Evolutionary conservation across 2,329 filamentous ascomycete species (phyloP), one percentile per base, ranked within the genome.

Genomic region (Lachnellula subtilissima): DNA sequence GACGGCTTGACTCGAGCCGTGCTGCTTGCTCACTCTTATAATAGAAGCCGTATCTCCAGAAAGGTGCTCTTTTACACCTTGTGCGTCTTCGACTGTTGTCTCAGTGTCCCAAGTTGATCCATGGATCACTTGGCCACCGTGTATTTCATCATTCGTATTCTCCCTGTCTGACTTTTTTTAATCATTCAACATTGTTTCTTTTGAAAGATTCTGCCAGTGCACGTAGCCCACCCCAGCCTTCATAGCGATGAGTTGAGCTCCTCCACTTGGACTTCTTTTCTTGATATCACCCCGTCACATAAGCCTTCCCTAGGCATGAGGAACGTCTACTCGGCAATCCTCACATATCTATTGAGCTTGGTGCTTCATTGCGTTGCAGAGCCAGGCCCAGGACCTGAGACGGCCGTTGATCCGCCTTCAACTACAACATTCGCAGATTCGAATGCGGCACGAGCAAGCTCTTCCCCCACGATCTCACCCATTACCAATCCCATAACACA

Each of bases 161-260:
- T 52, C 59, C 46, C 58, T 56, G 52, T 61, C 52, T 58, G 47
- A 51, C 48, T 61, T 62, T 58, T 60, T 61, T 50, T 45, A 52
- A 52, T 61, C 56, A 39, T 62, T 62, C 40, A 51, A 46, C 55
- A 47, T 50, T 55, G 46, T 56, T 55, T 37, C 52, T 48, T 61
- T 57, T 58, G 37, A 39, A 55, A 43, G 35, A 50, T 56, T 58
- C 45, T 57, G 36, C 53, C n/a, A 58, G 56, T 59, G 54, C 57
- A 42, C 55, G 51, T 56, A 46, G 61, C 53, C 8, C 28, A 32
- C 9, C 53, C n/a, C 42, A 46, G 54, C 37, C 28, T 35, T 50
- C 25, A 53, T 51, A 65, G 58, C 52, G 46, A 66, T 67, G 63
- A 60, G 50, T 62, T 67, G 62, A 64, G 56, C 55, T 59, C 54